Conservation (phyloP, 2,329 filamentous ascomycete genomes). For the Lecanicillium sp. region DNA sequence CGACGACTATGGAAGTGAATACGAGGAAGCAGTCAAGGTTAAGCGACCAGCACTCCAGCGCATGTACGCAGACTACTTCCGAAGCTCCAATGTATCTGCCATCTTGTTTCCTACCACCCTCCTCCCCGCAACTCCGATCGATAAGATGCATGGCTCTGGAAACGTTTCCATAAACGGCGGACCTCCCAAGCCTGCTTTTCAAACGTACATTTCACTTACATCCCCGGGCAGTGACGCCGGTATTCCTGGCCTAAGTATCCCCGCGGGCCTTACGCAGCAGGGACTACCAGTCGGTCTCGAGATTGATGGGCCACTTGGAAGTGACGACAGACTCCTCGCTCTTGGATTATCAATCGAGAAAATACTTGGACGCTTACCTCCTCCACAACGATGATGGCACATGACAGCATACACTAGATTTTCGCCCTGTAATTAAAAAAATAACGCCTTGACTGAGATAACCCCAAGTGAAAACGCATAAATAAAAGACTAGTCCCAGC, state of each 20-base stretch:
- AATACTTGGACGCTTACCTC: slow-evolving; percentile 9
- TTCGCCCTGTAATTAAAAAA: too few species aligned
- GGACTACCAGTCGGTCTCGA: slow-evolving; percentile 12
- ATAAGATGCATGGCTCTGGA: slow-evolving; percentile 9
- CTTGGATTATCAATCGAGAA: slow-evolving; percentile 11
- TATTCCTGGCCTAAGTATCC: slow-evolving; percentile 12
- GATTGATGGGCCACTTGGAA: slow-evolving; percentile 11
- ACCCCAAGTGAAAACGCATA: too few species aligned
- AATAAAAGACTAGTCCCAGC: too few species aligned
- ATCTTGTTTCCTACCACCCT: slow-evolving; percentile 12
- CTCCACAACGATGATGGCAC: slow-evolving; percentile 7
- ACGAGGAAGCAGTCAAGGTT: slow-evolving; percentile 9
- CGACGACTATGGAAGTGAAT: slow-evolving; percentile 3
- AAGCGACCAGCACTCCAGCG: slow-evolving; percentile 11
- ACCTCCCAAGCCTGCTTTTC: slow-evolving; percentile 9
- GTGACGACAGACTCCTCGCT: slow-evolving; percentile 9
- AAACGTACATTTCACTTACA: slow-evolving; percentile 8
- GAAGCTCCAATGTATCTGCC: slow-evolving; percentile 6
- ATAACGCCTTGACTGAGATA: too few species aligned
- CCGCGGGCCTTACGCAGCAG: slow-evolving; percentile 6
- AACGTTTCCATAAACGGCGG: slow-evolving; percentile 12
- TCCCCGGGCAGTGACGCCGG: slow-evolving; percentile 12
- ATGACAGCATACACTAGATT: too few species aligned
- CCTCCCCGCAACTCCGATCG: slow-evolving; percentile 11
- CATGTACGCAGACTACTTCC: slow-evolving; percentile 10